A percentile compares a stretch with the other conserved stretches of the same genome.
Evolutionary conservation across 2,329 filamentous ascomycete genomes (phyloP).

Genomic region (Moelleriella libera): DNA sequence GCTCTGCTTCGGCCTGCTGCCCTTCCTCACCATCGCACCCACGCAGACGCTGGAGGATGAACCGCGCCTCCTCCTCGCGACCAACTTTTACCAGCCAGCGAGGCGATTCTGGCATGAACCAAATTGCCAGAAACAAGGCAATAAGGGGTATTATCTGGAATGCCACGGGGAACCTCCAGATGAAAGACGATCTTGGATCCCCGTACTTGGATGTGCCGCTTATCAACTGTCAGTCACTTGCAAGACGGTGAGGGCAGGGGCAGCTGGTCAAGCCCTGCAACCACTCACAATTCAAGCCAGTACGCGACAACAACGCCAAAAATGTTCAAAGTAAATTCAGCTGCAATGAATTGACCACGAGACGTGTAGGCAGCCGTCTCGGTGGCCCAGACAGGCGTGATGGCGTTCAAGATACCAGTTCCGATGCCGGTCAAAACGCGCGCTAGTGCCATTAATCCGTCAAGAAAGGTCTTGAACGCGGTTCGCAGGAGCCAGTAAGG

Average conservation of each 20-base stretch:
- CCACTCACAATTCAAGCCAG: slow-evolving; percentile 36
- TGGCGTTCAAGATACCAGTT: slow-evolving; percentile 34
- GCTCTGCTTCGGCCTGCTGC: slow-evolving; percentile 44
- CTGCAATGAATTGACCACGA: slow-evolving; percentile 54
- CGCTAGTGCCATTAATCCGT: slow-evolving; percentile 14
- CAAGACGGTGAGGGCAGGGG: neutral
- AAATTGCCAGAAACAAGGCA: slow-evolving; percentile 37
- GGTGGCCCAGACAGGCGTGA: slow-evolving; percentile 32
- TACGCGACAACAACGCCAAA: slow-evolving; percentile 50
- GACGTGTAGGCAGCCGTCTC: slow-evolving; percentile 34
- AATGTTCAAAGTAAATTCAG: slow-evolving; percentile 63
- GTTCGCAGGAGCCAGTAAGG: neutral
- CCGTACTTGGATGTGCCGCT: slow-evolving; percentile 45
- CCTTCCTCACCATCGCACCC: slow-evolving; percentile 40
- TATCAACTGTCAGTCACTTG: neutral
- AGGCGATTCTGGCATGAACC: slow-evolving; percentile 58
- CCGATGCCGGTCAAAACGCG: slow-evolving; percentile 36
- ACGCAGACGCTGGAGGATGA: slow-evolving; percentile 48
- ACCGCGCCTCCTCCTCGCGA: slow-evolving; percentile 51
- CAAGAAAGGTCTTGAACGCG: neutral
- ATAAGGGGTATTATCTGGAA: slow-evolving; percentile 56
- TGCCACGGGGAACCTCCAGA: slow-evolving; percentile 55
- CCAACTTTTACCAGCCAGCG: slow-evolving; percentile 54
- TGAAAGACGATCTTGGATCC: slow-evolving; percentile 39
- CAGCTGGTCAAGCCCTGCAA: too few relatives aligned